A percentile compares a stretch with the other conserved stretches of the same genome.
Conservation (phyloP, 176 grass and related monocot species). For the barley (Hordeum vulgare) region DNA sequence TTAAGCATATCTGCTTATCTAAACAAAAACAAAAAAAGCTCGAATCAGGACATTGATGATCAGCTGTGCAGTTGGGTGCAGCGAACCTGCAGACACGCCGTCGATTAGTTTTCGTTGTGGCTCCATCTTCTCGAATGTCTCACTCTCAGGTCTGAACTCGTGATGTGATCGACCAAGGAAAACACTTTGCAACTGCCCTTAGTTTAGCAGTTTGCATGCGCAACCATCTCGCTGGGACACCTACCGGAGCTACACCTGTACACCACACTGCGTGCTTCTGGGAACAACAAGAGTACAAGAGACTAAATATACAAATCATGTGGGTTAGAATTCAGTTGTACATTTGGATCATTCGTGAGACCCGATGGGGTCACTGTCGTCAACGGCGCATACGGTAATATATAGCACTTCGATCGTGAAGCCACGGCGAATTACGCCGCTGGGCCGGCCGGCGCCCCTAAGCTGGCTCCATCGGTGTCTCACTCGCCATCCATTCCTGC, state of each 20-base stretch:
- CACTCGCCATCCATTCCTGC: too few relatives aligned
- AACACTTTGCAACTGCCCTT: background rate
- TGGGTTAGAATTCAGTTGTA: background rate
- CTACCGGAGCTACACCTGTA: background rate
- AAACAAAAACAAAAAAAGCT: background rate
- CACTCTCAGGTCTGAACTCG: background rate
- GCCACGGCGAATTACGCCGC: too few relatives aligned
- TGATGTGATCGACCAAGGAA: background rate
- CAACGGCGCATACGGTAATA: too few relatives aligned
- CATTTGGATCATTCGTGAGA: background rate
- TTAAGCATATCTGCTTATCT: background rate
- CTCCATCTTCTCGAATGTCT: background rate
- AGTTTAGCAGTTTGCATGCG: background rate
- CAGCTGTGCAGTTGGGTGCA: background rate
- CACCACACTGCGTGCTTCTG: background rate
- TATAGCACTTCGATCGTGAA: too few relatives aligned
- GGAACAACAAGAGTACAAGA: background rate
- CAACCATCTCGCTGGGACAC: background rate
- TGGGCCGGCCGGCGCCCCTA: too few relatives aligned
- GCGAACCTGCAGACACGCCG: background rate
- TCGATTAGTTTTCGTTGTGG: background rate
- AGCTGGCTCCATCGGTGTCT: background rate
- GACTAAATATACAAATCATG: too few relatives aligned
- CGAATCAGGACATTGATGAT: background rate
- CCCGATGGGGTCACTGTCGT: background rate